Percentiles rank a stretch among this genome's conserved stretches.
Conservation (phyloP, 345 rosid species). For the Reutealis trisperma region DNA sequence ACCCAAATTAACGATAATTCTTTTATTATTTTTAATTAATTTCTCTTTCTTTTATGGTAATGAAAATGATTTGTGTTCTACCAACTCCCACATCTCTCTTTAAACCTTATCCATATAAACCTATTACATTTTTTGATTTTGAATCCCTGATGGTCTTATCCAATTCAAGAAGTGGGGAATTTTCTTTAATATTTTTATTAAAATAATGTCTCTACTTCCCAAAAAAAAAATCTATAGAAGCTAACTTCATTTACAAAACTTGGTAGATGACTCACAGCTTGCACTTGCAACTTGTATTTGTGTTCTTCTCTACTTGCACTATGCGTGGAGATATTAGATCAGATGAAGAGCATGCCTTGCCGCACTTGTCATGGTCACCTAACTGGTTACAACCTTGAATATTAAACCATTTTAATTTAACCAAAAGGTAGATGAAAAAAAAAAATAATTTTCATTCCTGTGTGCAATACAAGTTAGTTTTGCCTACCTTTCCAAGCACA, state of each 20-base stretch:
- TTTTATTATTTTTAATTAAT: not conserved
- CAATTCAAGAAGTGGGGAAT: not conserved
- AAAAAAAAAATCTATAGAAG: not conserved
- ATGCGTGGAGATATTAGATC: conserved; percentile 26
- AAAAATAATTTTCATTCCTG: no score
- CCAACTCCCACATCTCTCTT: conserved; percentile 45
- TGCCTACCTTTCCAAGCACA: no score
- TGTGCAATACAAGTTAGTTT: no score
- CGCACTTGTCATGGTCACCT: not conserved
- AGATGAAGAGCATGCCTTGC: not conserved
- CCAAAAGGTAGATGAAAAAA: no score
- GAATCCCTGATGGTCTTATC: not conserved
- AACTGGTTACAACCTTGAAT: not conserved
- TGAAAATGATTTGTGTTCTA: conserved; percentile 42
- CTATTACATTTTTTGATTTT: not conserved
- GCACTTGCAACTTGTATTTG: conserved; percentile 19
- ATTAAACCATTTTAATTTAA: no score
- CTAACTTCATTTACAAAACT: conserved; percentile 43
- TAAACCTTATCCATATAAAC: conserved; percentile 38
- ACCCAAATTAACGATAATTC: not conserved
- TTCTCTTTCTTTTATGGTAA: conserved; percentile 27
- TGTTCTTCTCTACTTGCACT: conserved; percentile 34
- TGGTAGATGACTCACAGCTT: not conserved
- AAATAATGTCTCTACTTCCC: not conserved
- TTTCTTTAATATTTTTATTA: no score